A percentile compares a stretch with the other conserved stretches of the same genome.
These are phyloP conservation scores for Cucumis melo DNA, from an alignment of 306 rosid genomes.

Conservation along the genomic window DNA sequence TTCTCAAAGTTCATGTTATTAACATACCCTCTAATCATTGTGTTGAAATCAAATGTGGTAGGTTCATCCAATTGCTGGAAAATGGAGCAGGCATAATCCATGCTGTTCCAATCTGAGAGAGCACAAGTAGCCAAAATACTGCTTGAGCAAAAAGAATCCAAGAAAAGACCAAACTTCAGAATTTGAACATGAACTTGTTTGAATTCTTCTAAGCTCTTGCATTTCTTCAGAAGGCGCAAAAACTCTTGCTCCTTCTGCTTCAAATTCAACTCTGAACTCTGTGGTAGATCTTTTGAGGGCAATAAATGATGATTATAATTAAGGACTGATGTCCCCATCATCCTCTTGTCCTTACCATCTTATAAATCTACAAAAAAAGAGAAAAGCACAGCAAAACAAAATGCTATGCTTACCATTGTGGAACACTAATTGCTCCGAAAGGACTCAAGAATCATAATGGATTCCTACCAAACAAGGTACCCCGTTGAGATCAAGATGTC, in stretches of 20 bases:
- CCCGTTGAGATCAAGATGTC: not conserved
- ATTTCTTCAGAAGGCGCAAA: conserved; percentile 41
- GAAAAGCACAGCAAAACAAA: not conserved
- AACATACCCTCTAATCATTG: conserved; percentile 57
- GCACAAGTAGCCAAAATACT: conserved; percentile 65
- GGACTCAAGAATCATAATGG: not conserved
- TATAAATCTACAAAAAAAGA: not conserved
- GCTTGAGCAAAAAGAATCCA: conserved; percentile 50
- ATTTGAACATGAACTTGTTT: conserved; percentile 61
- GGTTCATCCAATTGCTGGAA: conserved; percentile 58
- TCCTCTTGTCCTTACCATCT: conserved; percentile 41
- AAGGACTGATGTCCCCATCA: conserved; percentile 76
- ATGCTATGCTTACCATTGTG: not conserved
- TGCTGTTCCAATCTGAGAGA: conserved; percentile 66
- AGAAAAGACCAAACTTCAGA: conserved; percentile 44
- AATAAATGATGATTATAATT: conserved; percentile 33
- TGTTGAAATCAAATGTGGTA: conserved; percentile 48
- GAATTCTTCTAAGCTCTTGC: conserved; percentile 51
- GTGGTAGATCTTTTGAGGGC: conserved; percentile 28
- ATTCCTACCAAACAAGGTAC: not conserved
- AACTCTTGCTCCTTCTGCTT: conserved; percentile 46
- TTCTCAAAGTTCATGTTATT: conserved; percentile 30
- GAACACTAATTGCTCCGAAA: not conserved
- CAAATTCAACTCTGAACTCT: conserved; percentile 26
- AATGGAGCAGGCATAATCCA: conserved; percentile 84